Evolutionary conservation across 2,329 filamentous ascomycete species (phyloP).

Genomic region (Claviceps arundinis): DNA sequence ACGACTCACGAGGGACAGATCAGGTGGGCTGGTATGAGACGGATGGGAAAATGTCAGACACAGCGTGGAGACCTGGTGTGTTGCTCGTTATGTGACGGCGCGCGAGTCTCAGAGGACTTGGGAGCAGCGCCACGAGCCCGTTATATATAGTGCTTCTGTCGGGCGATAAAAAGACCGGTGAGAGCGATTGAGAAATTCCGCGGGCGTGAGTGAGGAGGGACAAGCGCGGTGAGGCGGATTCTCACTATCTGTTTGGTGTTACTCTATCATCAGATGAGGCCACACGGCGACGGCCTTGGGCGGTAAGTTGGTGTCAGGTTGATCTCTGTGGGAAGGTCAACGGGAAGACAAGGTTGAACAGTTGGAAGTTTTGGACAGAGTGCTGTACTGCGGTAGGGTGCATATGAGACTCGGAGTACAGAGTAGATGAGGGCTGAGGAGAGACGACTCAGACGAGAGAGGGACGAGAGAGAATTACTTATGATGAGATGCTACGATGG

Average conservation of each 20-base stretch:
- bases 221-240: slow-evolving; percentile 3
- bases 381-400: slow-evolving; percentile 6
- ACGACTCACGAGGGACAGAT: neutral
- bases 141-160: slow-evolving; percentile 6
- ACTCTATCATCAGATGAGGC: slow-evolving; percentile 1
- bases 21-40: slow-evolving; percentile 3
- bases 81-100: slow-evolving; percentile 1
- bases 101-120: slow-evolving; percentile 5
- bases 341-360: neutral
- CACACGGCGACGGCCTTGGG: neutral
- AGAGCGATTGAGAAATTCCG: slow-evolving; percentile 7
- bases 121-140: slow-evolving; percentile 2
- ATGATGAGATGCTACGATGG: neutral
- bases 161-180: neutral
- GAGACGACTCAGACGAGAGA: neutral
- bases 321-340: neutral
- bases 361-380: slow-evolving; percentile 1
- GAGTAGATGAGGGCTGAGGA: neutral
- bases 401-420: neutral
- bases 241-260: slow-evolving; percentile 1
- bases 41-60: slow-evolving; percentile 5
- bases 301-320: slow-evolving; percentile 4
- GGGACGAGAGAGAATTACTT: neutral
- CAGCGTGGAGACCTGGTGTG: slow-evolving; percentile 2
- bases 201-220: slow-evolving; percentile 4